Base-by-base conservation (phyloP, 2,329 filamentous ascomycete genomes). In the Septoria linicola region DNA sequence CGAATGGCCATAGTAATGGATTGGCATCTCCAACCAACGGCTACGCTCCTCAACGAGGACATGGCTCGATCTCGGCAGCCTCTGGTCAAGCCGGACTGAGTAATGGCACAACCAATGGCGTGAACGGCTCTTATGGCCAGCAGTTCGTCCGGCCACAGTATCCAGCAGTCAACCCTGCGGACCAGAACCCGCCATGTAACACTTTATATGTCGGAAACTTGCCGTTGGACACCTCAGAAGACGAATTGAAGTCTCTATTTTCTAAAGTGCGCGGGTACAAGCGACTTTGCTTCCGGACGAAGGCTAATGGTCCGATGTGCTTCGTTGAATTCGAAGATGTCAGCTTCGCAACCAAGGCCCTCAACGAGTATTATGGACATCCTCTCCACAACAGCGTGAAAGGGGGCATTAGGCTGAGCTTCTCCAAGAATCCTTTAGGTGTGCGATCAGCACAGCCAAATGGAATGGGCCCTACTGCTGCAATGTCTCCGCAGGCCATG, bases 241-340 rank as follows among this genome's bases (percentile, higher is more conserved):
- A 97, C 66, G 93, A 97, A 69, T 80, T 99, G 49, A 97, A 97
- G 72, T 83, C 87, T 17, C 80, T 96, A 66, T 99, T 99, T 67
- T 90, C 87, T 20, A 92, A 91, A 71, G 89, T 95, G 69, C 85
- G 91, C 41, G 93, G 93, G 3, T 99, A 96, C 75, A 97, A 95
- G 73, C 82, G 93, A 21, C 82, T 99, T 6, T 96, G 90, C 67
- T 96, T 96, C 77, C 82, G 92, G 27, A 95, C 90, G 47, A 97
- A 97, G 75, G 83, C 88, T 59, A 96, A 96, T 62, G 92, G 92
- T 0, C 92, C 92, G 1, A 97, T 97, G 91, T 97, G 93, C 68
- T 97, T 97, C 70, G 93, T 99, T 31, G 93, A 99, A 70, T 99
- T 97, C 62, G 92, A 97, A 65, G 91, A 96, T 63, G 80, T 95